Evolutionary conservation across 2,329 filamentous ascomycete genomes (phyloP), one percentile per base, ranked within the genome.

Genomic region (Clarireedia paspali): DNA sequence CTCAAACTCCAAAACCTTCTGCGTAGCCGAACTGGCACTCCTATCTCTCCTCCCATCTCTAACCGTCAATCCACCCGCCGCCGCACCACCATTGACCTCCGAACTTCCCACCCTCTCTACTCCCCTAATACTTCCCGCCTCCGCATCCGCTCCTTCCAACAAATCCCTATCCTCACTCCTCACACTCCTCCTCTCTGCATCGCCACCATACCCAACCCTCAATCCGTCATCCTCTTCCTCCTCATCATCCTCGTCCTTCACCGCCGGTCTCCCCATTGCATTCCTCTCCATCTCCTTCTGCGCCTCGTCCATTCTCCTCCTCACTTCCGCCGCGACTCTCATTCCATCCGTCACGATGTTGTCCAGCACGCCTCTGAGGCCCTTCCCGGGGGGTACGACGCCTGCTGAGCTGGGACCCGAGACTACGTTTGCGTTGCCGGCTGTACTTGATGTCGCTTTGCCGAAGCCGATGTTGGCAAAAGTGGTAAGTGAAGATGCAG

Each of bases 281-380:
- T 91, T 91, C 71, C 85, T 87, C 72, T 96, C 92, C 62, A 96
- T 74, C 68, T 97, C 92, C 64, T 84, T 85, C 71, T 96, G 91
- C 3, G 92, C 92, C 69, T 99, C 94, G 60, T 99, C 92, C 87
- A 97, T 96, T 46, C 91, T 81, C 65, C 91, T 83, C 62, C 88
- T 81, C 51, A 99, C 92, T 70, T 99, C 94, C 0, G 87, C 89
- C 0, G 94, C 94, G 57, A 97, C 92, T 36, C 92, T 86, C 85
- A 97, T 96, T 44, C 94, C 94, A 68, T 99, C 94, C 1, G 88
- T 95, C 61, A 97, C 94, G 65, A 99, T 97, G 65, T 95, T 96
- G 74, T 99, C 94, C 40, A 99, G 77, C 57, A 99, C 94, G 20
- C 94, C 94, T 44, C 94, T 82, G 1, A 99, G 79, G 23, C 94